Evolutionary conservation across 352 stramenopile genomes (phyloP).

Genomic region (Phytophthora syringae): DNA sequence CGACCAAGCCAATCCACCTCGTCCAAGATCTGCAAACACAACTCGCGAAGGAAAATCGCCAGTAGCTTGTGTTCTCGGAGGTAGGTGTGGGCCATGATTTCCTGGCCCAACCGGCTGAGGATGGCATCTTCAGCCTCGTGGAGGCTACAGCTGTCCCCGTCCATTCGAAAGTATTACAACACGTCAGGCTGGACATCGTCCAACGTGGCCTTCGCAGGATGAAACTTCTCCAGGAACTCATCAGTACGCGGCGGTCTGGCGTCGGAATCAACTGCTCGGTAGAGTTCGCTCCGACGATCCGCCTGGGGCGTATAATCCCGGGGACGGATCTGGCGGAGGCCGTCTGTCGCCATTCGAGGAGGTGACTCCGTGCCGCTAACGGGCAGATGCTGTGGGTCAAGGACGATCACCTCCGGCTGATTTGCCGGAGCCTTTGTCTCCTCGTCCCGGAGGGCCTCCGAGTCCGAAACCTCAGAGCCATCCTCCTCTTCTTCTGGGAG

Average conservation of each 20-base stretch:
- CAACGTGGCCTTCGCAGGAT: neutral
- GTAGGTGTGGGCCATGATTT: neutral
- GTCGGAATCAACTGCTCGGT: neutral
- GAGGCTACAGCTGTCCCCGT: neutral
- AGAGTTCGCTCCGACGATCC: neutral
- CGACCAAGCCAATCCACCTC: neutral
- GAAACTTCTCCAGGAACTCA: neutral
- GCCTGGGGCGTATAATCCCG: neutral
- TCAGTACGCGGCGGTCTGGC: neutral
- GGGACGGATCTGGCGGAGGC: neutral
- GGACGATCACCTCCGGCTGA: no score
- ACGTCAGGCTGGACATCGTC: neutral
- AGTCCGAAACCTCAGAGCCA: no score
- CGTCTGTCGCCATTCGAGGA: neutral
- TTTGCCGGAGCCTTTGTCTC: no score
- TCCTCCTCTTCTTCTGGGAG: no score
- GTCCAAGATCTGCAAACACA: neutral
- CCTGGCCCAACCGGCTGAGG: neutral
- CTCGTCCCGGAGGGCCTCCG: no score
- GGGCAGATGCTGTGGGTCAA: no score
- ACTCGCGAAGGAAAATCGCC: neutral
- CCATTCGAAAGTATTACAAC: neutral
- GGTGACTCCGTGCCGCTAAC: no score
- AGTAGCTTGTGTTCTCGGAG: neutral
- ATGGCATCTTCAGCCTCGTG: neutral